These are phyloP conservation scores for Fraxinus albicans DNA, from an alignment of 305 asterid genomes.

Conservation along the genomic window DNA sequence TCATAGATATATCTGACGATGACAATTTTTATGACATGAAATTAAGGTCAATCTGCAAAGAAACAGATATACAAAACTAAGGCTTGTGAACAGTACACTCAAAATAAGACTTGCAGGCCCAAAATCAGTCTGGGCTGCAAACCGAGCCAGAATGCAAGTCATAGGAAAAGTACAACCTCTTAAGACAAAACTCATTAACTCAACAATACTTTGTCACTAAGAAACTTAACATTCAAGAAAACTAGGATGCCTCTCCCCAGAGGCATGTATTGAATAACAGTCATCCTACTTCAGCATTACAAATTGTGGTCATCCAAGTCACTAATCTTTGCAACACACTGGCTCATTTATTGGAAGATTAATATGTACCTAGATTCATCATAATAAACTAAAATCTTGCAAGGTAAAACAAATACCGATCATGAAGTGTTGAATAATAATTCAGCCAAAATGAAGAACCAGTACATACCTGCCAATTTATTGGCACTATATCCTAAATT, in stretches of 20 bases:
- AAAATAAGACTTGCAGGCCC: conserved; percentile 6
- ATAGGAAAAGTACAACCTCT: conserved; percentile 9
- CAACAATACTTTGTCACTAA: not conserved
- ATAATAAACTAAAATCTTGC: conserved; percentile 7
- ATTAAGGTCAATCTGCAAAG: not conserved
- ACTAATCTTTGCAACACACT: not conserved
- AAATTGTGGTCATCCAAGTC: not conserved
- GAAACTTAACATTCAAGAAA: conserved; percentile 12
- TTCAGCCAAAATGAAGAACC: conserved; percentile 18
- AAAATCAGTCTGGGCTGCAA: not conserved
- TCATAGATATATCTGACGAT: not conserved
- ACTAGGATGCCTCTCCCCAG: not conserved
- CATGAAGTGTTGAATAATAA: not conserved
- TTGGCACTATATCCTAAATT: not conserved
- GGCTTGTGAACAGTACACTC: conserved; percentile 8
- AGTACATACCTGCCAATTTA: not conserved
- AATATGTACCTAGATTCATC: conserved; percentile 6
- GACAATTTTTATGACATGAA: not conserved
- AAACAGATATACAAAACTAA: not conserved
- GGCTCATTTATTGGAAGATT: conserved; percentile 12
- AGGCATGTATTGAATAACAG: not conserved
- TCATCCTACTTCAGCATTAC: conserved; percentile 7
- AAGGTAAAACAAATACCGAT: conserved; percentile 1
- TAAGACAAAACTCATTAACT: conserved; percentile 3
- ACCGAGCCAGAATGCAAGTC: not conserved